Evolutionary conservation across 306 rosid species (phyloP), one percentile per base, ranked within the genome.

Genomic region (Cicer bijugum): DNA sequence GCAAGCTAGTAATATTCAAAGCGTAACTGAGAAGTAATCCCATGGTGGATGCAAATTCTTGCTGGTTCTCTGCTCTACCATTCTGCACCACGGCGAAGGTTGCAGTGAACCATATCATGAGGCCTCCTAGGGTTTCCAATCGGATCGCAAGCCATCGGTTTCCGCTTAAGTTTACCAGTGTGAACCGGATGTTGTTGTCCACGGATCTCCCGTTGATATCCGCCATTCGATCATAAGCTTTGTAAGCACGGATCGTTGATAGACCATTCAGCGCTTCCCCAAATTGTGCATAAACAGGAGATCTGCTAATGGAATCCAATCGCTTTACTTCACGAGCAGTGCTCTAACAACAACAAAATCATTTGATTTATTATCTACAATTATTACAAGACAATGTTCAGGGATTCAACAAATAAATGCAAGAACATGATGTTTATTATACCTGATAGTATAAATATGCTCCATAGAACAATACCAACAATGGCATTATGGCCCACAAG

Each of bases 241-340:
- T 84, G 81, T 89, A 93, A 63, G 96, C 97, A 4, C 97, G 97
- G 56, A 93, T 93, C 0, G 94, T 84, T 80, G 92, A 71, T 74
- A 93, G 67, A 74, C 98, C 98, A 78, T 93, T 91, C 67, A 93
- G 81, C 37, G 98, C 97, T 88, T 93, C 98, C 68, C 96, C 89
- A 83, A 93, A 91, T 81, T 93, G 98, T 47, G 97, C 98, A 84
- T 93, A 93, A 65, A 93, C 94, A 40, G 98, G 98, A 51, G 98
- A 93, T 86, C 98, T 84, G 80, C 93, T 93, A 33, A 86, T 78
- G 45, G 98, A 93, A 82, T 93, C 98, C 58, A 93, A 75, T 60
- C 98, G 92, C 88, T 93, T 93, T 48, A 93, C 92, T 79, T 93
- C 98, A 6, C 97, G 93, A 61, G 97, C 94, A 43, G 84, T 89